Evolutionary conservation across 23 red algal species (phyloP), one percentile per base, ranked within the genome.

Genomic region (Pyropia yezoensis): DNA sequence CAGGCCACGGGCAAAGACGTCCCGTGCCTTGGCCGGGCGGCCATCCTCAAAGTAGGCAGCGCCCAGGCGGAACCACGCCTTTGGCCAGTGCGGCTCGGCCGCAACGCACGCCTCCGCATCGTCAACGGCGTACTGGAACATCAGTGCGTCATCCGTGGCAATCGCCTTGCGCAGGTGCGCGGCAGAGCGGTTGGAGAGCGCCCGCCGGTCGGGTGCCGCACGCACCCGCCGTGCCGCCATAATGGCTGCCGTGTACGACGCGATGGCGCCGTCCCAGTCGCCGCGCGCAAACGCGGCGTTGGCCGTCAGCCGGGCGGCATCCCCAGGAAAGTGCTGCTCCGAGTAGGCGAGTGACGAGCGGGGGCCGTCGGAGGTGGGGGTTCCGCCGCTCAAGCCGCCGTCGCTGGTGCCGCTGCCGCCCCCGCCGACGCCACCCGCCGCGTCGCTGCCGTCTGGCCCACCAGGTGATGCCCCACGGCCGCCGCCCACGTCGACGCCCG

Each of bases 111-210:
- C 67, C 18, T 71, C 78, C 28, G 75, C 86, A 70, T 90, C 86
- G 18, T 66, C 50, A 53, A 82, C 76, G 0, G 86, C 86, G 16
- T 58, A 59, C 67, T 90, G 61, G 15, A 83, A 54, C 39, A 90
- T 68, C 14, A 24, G 21, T 4, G 59, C 53, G 18, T 24, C 33
- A 39, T 82, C 76, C 18, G 65, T 63, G 27, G 62, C 68, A 14
- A 73, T 61, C 4, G 65, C 77, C 17, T 90, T 78, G 67, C 70
- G 69, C 45, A 87, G 28, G 54, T 81, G 74, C 8, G 86, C 86
- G 15, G 76, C 86, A 25, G 86, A 90, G 39, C 86, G 77, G 73
- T 90, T 90, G 25, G 86, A 90, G 45, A 49, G 80, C 27, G 80
- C 67, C 50, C 74, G 78, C 60, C 80, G 79, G 61, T 90, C 86